Percentiles rank a stretch among this genome's conserved stretches.
These are phyloP conservation scores for Arthrinium phaeospermum DNA, from an alignment of 2,329 filamentous ascomycete genomes.

Conservation along the genomic window DNA sequence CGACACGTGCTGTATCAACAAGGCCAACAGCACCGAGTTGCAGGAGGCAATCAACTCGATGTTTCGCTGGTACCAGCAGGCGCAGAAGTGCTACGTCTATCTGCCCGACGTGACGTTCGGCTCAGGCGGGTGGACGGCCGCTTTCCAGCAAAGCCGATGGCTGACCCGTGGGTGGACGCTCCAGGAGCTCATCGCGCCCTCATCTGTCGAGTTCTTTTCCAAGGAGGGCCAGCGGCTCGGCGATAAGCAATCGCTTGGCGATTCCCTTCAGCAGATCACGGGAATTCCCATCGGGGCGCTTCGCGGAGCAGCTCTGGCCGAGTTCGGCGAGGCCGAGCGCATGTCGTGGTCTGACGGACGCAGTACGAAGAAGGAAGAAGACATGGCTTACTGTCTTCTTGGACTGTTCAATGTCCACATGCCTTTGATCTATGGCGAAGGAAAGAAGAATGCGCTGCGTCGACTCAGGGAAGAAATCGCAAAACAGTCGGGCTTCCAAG, in stretches of 20 bases:
- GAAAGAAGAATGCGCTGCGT: slow-evolving; percentile 11
- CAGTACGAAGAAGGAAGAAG: slow-evolving; percentile 30
- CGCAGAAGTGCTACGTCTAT: slow-evolving; percentile 6
- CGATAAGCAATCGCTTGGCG: neutral
- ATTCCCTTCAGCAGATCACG: neutral
- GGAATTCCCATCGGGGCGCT: neutral
- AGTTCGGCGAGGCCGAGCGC: neutral
- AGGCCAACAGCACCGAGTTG: neutral
- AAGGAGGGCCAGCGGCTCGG: neutral
- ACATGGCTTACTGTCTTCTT: slow-evolving; percentile 36
- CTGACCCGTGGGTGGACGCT: slow-evolving; percentile 8
- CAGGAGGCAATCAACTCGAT: slow-evolving; percentile 11
- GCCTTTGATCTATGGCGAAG: slow-evolving; percentile 38
- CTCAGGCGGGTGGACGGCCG: too few relatives aligned
- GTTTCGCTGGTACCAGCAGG: slow-evolving; percentile 15
- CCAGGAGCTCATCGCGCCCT: neutral
- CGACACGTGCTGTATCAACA: slow-evolving; percentile 18
- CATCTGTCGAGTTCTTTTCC: neutral
- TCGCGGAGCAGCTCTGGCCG: neutral
- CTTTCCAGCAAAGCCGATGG: neutral
- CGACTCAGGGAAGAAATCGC: neutral
- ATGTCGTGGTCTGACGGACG: slow-evolving; percentile 33
- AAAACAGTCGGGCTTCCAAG: neutral
- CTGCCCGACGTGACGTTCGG: slow-evolving; percentile 11
- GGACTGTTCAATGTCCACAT: slow-evolving; percentile 36